Evolutionary conservation across 164 flowering plant genomes (phyloP).

Genomic region (Aristolochia fimbriata): DNA sequence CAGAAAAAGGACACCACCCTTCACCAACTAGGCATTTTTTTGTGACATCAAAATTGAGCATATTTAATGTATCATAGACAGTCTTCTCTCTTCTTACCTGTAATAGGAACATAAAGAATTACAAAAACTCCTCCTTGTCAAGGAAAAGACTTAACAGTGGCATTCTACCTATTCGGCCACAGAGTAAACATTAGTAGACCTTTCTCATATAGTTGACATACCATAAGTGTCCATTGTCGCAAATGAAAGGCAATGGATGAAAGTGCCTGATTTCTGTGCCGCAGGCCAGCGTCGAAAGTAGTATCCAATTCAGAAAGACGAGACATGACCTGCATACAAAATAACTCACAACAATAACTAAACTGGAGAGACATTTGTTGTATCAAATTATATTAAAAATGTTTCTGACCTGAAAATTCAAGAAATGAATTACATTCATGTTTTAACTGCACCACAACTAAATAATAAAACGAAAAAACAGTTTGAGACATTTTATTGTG

Average conservation of each 20-base stretch:
- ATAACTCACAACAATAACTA: neutral
- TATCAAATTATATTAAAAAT: neutral
- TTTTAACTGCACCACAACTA: too few species aligned
- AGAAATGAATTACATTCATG: too few species aligned
- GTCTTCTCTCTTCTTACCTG: slow-evolving; percentile 95
- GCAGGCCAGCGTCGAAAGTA: slow-evolving; percentile 86
- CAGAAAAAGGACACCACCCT: slow-evolving; percentile 96
- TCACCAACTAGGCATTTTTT: slow-evolving; percentile 98
- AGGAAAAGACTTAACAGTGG: neutral
- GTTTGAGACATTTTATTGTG: too few species aligned
- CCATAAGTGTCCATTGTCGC: slow-evolving; percentile 69
- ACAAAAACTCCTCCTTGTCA: neutral
- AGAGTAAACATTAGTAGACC: neutral
- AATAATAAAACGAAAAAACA: too few species aligned
- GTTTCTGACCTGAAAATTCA: neutral
- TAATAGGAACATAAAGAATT: slow-evolving; percentile 4
- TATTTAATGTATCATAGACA: slow-evolving; percentile 84
- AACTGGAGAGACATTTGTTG: neutral
- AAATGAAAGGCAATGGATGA: slow-evolving; percentile 54
- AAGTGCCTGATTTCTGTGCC: slow-evolving; percentile 74
- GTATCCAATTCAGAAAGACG: slow-evolving; percentile 82
- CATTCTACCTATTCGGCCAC: neutral
- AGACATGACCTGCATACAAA: slow-evolving; percentile 53
- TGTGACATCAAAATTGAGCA: slow-evolving; percentile 97
- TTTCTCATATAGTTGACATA: slow-evolving; percentile 11